A percentile compares a stretch with the other conserved stretches of the same genome.
Evolutionary conservation across 1,139 yeast species (phyloP).

Genomic region (Sugiyamaella pinicola): DNA sequence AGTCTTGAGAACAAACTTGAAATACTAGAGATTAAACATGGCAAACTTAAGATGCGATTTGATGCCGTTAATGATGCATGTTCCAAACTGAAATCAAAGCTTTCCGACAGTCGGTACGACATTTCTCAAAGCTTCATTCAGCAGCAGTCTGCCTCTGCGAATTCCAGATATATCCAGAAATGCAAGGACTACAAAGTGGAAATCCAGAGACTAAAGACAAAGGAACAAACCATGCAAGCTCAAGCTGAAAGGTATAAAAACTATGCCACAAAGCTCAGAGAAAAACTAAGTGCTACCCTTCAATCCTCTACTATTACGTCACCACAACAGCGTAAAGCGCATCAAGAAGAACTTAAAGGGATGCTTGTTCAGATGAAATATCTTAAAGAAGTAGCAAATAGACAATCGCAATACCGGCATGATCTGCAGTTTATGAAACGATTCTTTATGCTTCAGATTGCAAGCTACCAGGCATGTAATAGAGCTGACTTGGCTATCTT

Average conservation of each 20-base stretch:
- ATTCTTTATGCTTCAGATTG: constrained; percentile 52
- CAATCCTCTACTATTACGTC: constrained; percentile 18
- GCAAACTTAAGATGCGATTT: constrained; percentile 24
- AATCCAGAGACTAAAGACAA: constrained; percentile 2
- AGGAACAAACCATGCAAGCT: constrained; percentile 10
- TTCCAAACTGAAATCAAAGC: constrained; percentile 15
- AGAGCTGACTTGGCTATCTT: constrained; percentile 50
- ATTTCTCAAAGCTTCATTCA: constrained; percentile 8
- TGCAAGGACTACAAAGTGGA: constrained; percentile 12
- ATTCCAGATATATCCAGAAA: constrained; percentile 9
- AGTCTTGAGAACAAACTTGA: constrained; percentile 24
- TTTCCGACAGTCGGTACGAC: background rate
- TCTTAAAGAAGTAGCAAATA: constrained; percentile 34
- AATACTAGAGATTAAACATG: constrained; percentile 24
- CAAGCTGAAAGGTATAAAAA: constrained; percentile 14
- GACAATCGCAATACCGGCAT: constrained; percentile 42
- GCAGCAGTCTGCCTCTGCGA: background rate
- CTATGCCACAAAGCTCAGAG: constrained; percentile 29
- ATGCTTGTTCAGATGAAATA: constrained; percentile 31
- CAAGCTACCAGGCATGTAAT: constrained; percentile 48
- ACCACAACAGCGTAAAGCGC: background rate
- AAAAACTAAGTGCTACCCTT: constrained; percentile 20
- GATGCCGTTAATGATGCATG: constrained; percentile 21
- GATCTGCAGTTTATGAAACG: constrained; percentile 58
- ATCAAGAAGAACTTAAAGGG: constrained; percentile 24